Conservation (phyloP, 441 rosid genomes). For the Croton setiger region DNA sequence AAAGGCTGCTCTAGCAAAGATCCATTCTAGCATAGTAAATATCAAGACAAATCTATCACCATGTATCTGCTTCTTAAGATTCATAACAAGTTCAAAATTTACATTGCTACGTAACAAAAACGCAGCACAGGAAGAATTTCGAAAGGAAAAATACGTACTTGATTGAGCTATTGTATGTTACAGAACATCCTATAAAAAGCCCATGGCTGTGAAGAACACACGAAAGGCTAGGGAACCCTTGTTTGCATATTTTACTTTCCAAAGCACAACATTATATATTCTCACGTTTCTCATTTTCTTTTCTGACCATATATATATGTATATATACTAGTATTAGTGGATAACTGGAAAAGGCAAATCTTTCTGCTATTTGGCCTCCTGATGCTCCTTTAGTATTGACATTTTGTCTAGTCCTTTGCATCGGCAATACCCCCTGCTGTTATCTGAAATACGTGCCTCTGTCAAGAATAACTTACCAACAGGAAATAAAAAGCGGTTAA, state of each 20-base stretch:
- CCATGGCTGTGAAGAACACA: not conserved
- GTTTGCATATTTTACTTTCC: not conserved
- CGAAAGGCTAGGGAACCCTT: not conserved
- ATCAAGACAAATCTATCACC: not conserved
- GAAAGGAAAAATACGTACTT: not conserved
- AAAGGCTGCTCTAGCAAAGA: not conserved
- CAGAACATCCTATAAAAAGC: not conserved
- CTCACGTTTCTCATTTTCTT: not conserved
- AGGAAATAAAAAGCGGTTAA: not conserved
- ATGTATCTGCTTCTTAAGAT: not conserved
- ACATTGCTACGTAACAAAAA: not conserved
- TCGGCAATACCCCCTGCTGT: conserved; percentile 85
- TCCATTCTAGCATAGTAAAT: too few species aligned
- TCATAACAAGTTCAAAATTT: not conserved
- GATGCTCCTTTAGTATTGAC: not conserved
- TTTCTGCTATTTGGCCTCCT: not conserved
- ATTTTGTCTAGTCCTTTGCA: conserved; percentile 56
- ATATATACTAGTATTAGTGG: not conserved
- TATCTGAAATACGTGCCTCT: conserved; percentile 64
- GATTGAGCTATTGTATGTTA: too few species aligned
- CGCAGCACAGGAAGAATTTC: not conserved
- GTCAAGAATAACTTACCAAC: conserved; percentile 44
- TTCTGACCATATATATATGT: not conserved
- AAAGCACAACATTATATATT: too few species aligned
- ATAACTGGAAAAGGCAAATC: not conserved